Evolutionary conservation across 345 rosid species (phyloP), one percentile per base, ranked within the genome.

Genomic region (Clausena lansium): DNA sequence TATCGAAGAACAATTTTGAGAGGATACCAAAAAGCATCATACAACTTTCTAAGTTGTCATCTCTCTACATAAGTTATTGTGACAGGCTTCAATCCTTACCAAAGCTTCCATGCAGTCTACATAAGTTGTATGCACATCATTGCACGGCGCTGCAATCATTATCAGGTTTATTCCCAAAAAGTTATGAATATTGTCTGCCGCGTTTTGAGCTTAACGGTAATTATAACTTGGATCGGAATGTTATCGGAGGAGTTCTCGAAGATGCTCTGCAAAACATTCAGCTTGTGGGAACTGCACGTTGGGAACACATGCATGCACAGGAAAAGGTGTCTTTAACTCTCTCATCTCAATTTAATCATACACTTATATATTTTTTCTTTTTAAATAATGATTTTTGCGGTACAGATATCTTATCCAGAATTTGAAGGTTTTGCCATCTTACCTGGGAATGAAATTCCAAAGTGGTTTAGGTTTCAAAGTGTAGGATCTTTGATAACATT

Each of bases 31-130:
- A 10, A 2, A 41, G 14, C 47, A 2, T 87, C 70, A 75, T 45
- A 63, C 76, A 71, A 17, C 88, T 83, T 47, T 60, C 78, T 50
- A 38, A 75, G n/a, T 80, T 85, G 39, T 47, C 1, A 19, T 52
- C 7, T 36, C 78, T 85, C 22, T 0, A 35, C 15, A n/a, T 87
- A 28, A 57, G 50, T 62, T 68, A 65, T 25, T 87, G 88, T 52
- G 77, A 20, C 77, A 60, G 67, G 69, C 88, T 87, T 63, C 77
- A 68, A 71, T 81, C 83, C 25, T 38, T 87, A 73, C 83, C 80
- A 2, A 41, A 41, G 47, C 47, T 41, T 41, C 14, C 47, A 41
- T 41, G 47, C 47, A 10, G 4, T 41, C 47, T 41, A 41, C 14
- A 41, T 10, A 10, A 41, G 14, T 10, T 41, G 47, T 10, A 41